A percentile compares a stretch with the other conserved stretches of the same genome.
Conservation (phyloP, 2,329 filamentous ascomycete species). For the Chaetoscypha palmicola region DNA sequence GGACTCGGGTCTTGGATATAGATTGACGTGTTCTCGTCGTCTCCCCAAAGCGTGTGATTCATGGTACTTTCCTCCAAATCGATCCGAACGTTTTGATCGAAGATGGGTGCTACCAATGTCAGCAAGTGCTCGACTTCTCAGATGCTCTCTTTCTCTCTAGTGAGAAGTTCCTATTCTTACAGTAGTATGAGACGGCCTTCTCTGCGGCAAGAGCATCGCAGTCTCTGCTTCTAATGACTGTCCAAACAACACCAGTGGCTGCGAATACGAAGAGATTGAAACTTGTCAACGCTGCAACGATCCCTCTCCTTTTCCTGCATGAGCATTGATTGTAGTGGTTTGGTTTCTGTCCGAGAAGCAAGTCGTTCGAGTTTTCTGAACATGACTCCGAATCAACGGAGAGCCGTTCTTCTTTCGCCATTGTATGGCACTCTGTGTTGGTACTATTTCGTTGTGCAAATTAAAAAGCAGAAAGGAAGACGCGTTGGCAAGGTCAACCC, state of each 20-base stretch:
- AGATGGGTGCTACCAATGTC: constrained; percentile 2
- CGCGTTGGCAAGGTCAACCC: too few relatives aligned
- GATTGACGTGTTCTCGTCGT: constrained; percentile 4
- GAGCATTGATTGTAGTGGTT: not conserved
- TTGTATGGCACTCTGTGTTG: not conserved
- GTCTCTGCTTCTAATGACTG: not conserved
- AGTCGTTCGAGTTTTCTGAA: constrained; percentile 1
- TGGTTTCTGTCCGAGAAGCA: not conserved
- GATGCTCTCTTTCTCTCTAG: too few relatives aligned
- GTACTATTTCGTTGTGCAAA: too few relatives aligned
- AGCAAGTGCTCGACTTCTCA: not conserved
- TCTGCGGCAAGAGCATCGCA: not conserved
- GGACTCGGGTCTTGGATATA: constrained; percentile 10
- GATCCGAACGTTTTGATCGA: constrained; percentile 1
- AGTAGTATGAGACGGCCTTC: constrained; percentile 2
- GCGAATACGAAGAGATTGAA: constrained; percentile 1
- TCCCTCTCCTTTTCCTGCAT: not conserved
- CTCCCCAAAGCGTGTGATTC: constrained; percentile 4
- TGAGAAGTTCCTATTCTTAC: not conserved
- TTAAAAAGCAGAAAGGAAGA: too few relatives aligned
- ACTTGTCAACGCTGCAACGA: not conserved
- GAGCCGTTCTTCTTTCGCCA: not conserved
- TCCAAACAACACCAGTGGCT: not conserved
- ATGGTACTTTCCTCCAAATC: not conserved
- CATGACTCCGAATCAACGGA: constrained; percentile 2